Evolutionary conservation across 1,284 basidiomycete genomes (phyloP).

Genomic region (Apiotrichum brassicae): DNA sequence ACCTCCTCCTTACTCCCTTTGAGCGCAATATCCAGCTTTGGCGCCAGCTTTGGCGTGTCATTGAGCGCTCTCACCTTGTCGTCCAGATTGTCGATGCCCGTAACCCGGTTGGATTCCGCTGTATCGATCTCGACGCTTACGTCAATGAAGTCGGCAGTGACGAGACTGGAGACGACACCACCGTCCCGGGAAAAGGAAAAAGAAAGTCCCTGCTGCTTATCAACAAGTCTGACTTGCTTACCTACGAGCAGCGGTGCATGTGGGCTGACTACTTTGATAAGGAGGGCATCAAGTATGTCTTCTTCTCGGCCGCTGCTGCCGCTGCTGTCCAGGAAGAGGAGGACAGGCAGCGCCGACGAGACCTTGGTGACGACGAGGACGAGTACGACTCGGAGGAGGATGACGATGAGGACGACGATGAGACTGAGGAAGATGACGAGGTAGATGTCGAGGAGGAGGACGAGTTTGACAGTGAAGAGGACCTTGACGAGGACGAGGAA

Average conservation of each 20-base stretch:
- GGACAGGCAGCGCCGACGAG: slow-evolving; percentile 46
- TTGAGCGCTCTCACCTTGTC: slow-evolving; percentile 86
- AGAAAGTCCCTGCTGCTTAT: slow-evolving; percentile 77
- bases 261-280: slow-evolving; percentile 96
- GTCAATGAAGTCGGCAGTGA: slow-evolving; percentile 79
- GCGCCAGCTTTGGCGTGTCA: slow-evolving; percentile 90
- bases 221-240: slow-evolving; percentile 94
- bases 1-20: slow-evolving; percentile 83
- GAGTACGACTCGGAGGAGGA: slow-evolving; percentile 27
- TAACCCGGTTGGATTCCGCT: slow-evolving; percentile 84
- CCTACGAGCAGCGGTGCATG: slow-evolving; percentile 70
- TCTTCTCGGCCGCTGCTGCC: slow-evolving; percentile 92
- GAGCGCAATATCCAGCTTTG: slow-evolving; percentile 95
- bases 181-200: slow-evolving; percentile 57
- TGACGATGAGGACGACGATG: slow-evolving; percentile 18
- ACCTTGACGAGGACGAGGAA: slow-evolving; percentile 17
- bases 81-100: slow-evolving; percentile 95
- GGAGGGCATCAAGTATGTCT: slow-evolving; percentile 76
- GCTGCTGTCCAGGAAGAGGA: slow-evolving; percentile 70
- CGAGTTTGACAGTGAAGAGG: slow-evolving; percentile 7
- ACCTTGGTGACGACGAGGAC: slow-evolving; percentile 31
- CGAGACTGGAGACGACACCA: slow-evolving; percentile 54
- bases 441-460: slow-evolving; percentile 32
- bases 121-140: slow-evolving; percentile 84
- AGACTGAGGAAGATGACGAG: slow-evolving; percentile 24